Percentiles rank a stretch among this genome's conserved stretches.
Conservation (phyloP, 305 asterid genomes). For the Nicotiana rustica region DNA sequence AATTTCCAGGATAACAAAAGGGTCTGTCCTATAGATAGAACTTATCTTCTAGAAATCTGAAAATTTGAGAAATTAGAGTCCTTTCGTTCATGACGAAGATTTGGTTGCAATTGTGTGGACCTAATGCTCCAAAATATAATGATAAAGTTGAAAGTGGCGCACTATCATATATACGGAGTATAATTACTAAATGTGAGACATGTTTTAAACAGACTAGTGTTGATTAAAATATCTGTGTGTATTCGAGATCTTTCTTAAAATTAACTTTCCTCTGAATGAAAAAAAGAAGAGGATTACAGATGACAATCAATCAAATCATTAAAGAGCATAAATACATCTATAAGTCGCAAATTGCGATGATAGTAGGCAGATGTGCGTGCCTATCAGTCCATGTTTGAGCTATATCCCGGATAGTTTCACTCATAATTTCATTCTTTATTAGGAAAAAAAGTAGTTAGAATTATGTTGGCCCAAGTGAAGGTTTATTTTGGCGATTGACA, state of each 20-base stretch:
- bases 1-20: neutral
- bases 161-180: neutral
- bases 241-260: neutral
- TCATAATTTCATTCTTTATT: neutral
- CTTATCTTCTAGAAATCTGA: neutral
- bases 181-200: conserved; percentile 4
- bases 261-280: neutral
- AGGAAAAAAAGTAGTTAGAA: neutral
- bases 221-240: conserved; percentile 25
- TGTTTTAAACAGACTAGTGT: neutral
- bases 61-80: conserved; percentile 16
- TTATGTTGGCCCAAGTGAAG: neutral
- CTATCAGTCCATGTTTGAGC: neutral
- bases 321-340: neutral
- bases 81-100: conserved; percentile 22
- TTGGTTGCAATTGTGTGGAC: conserved; percentile 31
- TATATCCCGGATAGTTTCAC: neutral
- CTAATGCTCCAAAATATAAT: neutral
- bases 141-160: neutral
- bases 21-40: neutral
- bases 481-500: too few relatives aligned
- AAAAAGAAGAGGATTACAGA: neutral
- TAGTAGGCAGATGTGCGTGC: neutral
- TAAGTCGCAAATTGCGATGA: neutral
- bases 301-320: neutral